Base-by-base conservation (phyloP, 2,329 filamentous ascomycete species). In the Monilinia polystroma region DNA sequence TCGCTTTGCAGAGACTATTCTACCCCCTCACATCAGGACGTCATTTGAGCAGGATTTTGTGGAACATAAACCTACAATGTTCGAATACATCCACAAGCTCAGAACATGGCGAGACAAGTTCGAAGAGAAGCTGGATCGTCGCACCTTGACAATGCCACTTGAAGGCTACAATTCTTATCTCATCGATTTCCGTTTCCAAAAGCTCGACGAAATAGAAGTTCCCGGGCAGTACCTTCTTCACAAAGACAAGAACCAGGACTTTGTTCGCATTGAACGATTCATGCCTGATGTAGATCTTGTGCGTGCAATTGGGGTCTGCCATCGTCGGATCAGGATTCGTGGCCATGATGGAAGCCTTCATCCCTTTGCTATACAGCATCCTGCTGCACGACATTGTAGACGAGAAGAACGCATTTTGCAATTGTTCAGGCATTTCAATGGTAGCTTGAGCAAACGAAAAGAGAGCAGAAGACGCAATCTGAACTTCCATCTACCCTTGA, bases 41-140 rank as follows among this genome's bases (percentile, higher is more conserved):
- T 93, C 93, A 0, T 99, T 99, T 72, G 95, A 99, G 78, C 89
- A 88, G n/a, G 95, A 99, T 79, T 99, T 99, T 78, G 95, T 99
- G 18, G 83, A 87, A 66, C 91, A 93, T 76, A 97, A 97, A 79
- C 96, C 95, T 3, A 98, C 93, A 1, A 97, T 99, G 93, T 90
- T 91, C 76, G 93, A 97, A 77, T 99, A 99, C 81, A 98, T 99
- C 69, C 92, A 97, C 78, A 98, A 97, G 78, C 83, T 99, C 63
- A 90, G 95, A 56, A 90, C 89, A 72, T 99, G 95, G 95, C 88
- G 96, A 64, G 95, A 97, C 79, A 95, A 97, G 77, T 97, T 99
- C 73, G 95, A 98, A 77, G 93, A 98, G 81, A 96, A 96, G 78
- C 87, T 99, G 59, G 95, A 99, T 77, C 90, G 93, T 26, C 87